Evolutionary conservation across 768 basidiomycete genomes (phyloP), one percentile per base, ranked within the genome.

Genomic region (Mycena polygramma): DNA sequence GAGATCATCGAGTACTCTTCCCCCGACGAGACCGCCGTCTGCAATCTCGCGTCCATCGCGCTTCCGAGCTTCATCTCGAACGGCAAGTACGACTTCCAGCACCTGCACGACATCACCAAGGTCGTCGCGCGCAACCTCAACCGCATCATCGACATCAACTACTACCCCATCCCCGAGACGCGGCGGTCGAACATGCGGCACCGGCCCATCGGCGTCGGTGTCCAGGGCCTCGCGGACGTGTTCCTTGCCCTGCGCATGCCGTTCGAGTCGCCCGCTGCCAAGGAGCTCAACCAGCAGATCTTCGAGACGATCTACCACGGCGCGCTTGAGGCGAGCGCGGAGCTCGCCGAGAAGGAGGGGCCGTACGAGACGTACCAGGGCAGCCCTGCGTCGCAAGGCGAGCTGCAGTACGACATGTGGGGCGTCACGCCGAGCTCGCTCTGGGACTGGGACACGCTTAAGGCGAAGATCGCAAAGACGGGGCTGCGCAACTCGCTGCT

Each of bases 221-320:
- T 99, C 63, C 95, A 99, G 79, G 97, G 98, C 79, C 92, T 99
- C 51, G 98, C 98, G 19, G 98, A 99, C 76, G 88, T 97, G 2
- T 99, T 99, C 87, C 98, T 99, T 96, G 93, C 93, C 30, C 88
- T 99, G 11, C 94, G 93, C 70, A 90, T 98, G 89, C 94, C 98
- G 0, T 99, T 99, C 81, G 98, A 99, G 75, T 95, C 94, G 2
- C 87, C 85, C 20, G 91, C 90, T 52, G 98, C 97, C 17, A 91
- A 92, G 77, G 83, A 91, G 74, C 90, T 99, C 74, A 99, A 99
- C 84, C 86, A 92, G 72, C 90, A 97, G 82, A 98, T 99, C 81
- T 98, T 98, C 80, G 98, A 99, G 86, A 99, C 98, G 17, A 98
- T 99, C 79, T 99, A 99, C 80, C 96, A 99, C 74, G 97, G 89